Conservation (phyloP, 2,329 filamentous ascomycete species). For the Fusarium heterosporum region DNA sequence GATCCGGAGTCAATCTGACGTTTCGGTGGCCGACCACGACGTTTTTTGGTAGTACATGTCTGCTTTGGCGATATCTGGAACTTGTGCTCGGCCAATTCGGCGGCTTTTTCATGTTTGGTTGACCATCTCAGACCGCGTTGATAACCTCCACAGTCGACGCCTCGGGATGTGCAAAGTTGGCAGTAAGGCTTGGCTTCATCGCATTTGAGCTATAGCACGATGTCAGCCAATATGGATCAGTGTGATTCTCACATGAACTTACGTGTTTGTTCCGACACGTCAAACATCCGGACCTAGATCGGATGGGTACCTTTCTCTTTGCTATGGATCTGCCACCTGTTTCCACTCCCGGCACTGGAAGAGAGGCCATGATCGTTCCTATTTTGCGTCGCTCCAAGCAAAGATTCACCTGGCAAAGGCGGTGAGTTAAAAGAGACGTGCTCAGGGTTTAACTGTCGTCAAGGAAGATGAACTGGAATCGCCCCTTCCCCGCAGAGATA, state of each 20-base stretch:
- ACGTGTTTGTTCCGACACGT: conserved; percentile 37
- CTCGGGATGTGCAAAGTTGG: conserved; percentile 37
- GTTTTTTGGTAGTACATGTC: conserved; percentile 6
- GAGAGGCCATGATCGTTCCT: background rate
- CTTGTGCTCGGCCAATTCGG: conserved; percentile 21
- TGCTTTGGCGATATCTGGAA: conserved; percentile 14
- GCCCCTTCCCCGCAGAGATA: conserved; percentile 35
- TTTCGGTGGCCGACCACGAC: conserved; percentile 30
- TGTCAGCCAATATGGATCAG: conserved; percentile 1
- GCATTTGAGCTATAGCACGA: conserved; percentile 40
- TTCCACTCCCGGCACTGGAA: background rate
- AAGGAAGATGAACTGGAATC: conserved; percentile 5
- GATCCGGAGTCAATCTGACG: conserved; percentile 1
- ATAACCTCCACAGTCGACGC: conserved; percentile 42
- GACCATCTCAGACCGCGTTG: conserved; percentile 39
- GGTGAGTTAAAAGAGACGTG: background rate
- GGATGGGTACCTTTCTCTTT: conserved; percentile 23
- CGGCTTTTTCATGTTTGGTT: conserved; percentile 38
- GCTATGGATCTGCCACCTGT: background rate
- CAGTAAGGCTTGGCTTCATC: conserved; percentile 43
- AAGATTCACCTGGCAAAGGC: background rate
- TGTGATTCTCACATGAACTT: background rate
- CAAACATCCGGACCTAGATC: conserved; percentile 35
- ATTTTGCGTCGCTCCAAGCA: background rate
- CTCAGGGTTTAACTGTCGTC: conserved; percentile 2